Conservation (phyloP, 352 stramenopile species). For the Plasmopara muralis region DNA sequence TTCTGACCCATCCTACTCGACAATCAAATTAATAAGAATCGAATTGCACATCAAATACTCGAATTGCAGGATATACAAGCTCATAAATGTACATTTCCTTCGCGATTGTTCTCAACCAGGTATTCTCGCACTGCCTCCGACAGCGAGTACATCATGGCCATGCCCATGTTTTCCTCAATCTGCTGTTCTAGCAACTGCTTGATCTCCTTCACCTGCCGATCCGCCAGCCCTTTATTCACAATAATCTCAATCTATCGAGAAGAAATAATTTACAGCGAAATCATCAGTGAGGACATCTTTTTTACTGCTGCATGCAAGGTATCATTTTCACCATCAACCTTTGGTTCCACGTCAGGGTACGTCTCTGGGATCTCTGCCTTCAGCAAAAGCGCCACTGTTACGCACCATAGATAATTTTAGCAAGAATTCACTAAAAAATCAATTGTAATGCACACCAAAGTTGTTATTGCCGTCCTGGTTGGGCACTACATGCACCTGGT, state of each 20-base stretch:
- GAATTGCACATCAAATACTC: too few species aligned
- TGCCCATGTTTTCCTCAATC: conserved; percentile 74
- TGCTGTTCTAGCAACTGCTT: conserved; percentile 54
- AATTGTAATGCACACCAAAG: conserved; percentile 35
- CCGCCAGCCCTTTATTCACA: conserved; percentile 71
- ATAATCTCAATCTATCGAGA: conserved; percentile 51
- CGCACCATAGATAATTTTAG: background rate
- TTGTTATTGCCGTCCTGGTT: conserved; percentile 83
- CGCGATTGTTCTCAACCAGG: conserved; percentile 82
- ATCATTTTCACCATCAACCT: conserved; percentile 9
- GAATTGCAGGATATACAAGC: too few species aligned
- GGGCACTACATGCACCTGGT: conserved; percentile 73
- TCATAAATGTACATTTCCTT: conserved; percentile 57
- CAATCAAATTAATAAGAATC: too few species aligned
- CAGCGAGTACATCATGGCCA: conserved; percentile 85
- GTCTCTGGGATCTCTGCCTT: conserved; percentile 70
- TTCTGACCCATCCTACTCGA: conserved; percentile 68
- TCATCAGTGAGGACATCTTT: too few species aligned
- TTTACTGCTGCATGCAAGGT: too few species aligned
- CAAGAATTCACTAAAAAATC: too few species aligned
- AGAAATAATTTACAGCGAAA: too few species aligned
- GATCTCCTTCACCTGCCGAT: conserved; percentile 76
- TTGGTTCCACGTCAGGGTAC: conserved; percentile 70
- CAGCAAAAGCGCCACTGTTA: conserved; percentile 58
- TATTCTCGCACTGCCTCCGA: conserved; percentile 81